Percentiles rank a stretch among this genome's conserved stretches.
phyloP scores from a whole-genome alignment of 2,329 filamentous ascomycete species.

The Dryadomyces quercivorus region DNA sequence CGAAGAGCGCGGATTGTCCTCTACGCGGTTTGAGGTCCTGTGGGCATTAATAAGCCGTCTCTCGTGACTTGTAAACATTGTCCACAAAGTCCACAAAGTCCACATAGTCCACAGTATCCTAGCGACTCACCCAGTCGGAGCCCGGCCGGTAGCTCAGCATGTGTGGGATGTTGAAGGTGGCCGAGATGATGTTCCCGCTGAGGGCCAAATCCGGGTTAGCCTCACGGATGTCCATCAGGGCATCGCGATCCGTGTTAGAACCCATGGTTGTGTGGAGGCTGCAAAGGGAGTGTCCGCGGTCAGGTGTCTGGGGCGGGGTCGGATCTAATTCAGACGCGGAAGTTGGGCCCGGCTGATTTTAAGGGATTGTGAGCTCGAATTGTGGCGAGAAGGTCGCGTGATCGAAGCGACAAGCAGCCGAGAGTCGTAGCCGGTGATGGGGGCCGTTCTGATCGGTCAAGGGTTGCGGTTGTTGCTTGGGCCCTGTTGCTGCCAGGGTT shows the following conservation, averaged over 20 bases:
- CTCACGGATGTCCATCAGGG: conserved; percentile 35
- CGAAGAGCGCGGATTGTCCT: conserved; percentile 84
- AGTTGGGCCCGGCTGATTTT: no score
- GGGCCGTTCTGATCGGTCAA: no score
- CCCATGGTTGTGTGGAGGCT: conserved; percentile 20
- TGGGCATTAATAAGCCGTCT: neutral
- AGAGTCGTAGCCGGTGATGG: no score
- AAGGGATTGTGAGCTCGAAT: no score
- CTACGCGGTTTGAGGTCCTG: conserved; percentile 66
- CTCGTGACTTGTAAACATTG: no score
- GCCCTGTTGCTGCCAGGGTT: no score
- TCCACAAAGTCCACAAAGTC: no score
- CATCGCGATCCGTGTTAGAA: conserved; percentile 33
- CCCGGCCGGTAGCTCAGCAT: conserved; percentile 45
- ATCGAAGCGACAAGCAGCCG: neutral
- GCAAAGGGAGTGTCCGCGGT: neutral
- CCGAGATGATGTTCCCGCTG: conserved; percentile 55
- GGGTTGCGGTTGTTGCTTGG: no score
- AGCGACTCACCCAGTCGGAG: conserved; percentile 51
- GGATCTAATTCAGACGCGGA: no score
- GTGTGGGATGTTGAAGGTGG: conserved; percentile 51
- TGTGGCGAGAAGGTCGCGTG: neutral
- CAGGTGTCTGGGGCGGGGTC: neutral
- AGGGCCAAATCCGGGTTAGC: conserved; percentile 44
- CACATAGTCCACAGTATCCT: no score